phyloP scores from a whole-genome alignment of 306 rosid genomes.

The Cyclanthera cordifolia region DNA sequence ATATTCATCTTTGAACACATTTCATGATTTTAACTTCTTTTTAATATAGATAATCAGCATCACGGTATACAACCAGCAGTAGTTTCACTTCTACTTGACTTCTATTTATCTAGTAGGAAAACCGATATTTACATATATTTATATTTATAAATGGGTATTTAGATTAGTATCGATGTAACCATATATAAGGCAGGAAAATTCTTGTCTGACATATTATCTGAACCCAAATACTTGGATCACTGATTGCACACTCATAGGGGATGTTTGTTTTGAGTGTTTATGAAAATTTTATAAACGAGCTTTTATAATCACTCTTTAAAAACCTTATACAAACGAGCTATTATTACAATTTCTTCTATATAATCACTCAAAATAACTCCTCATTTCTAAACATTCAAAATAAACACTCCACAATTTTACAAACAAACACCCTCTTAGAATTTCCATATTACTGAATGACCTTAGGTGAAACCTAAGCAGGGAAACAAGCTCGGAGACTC shows the following conservation, averaged over 20 bases:
- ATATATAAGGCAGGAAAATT: background rate
- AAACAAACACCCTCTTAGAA: background rate
- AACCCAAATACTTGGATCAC: constrained; percentile 1
- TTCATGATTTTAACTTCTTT: background rate
- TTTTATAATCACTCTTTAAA: too few relatives aligned
- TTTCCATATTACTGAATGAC: background rate
- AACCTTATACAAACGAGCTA: too few relatives aligned
- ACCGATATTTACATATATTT: background rate
- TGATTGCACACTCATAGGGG: too few relatives aligned
- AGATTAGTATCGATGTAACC: background rate
- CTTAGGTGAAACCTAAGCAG: background rate
- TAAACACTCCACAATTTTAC: too few relatives aligned
- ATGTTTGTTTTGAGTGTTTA: too few relatives aligned
- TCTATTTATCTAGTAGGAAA: background rate
- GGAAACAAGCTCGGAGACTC: background rate
- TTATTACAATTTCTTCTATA: too few relatives aligned
- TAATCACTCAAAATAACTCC: too few relatives aligned
- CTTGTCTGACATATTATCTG: background rate
- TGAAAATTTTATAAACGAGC: too few relatives aligned
- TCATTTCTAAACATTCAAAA: too few relatives aligned
- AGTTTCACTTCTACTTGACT: background rate
- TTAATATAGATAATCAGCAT: background rate
- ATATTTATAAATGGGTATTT: background rate
- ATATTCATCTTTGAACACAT: background rate
- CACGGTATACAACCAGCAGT: background rate